These are phyloP conservation scores for Epichloe coenophiala DNA, from an alignment of 2,329 filamentous ascomycete species.

Conservation along the genomic window DNA sequence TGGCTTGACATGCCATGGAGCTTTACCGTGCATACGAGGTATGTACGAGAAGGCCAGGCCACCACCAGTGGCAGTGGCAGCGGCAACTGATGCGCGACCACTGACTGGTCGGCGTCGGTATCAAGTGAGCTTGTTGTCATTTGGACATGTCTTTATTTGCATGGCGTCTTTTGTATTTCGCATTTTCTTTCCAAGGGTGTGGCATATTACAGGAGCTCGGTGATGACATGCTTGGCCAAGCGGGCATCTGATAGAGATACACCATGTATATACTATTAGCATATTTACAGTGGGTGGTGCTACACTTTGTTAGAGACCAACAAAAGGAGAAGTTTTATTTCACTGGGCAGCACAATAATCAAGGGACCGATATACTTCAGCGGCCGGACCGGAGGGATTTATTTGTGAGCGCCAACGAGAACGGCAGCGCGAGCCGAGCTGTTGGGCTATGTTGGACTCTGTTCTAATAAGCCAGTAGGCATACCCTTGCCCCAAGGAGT, in stretches of 20 bases:
- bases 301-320: too few species aligned
- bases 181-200: neutral
- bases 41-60: neutral
- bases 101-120: neutral
- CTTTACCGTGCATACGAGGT: constrained; percentile 10
- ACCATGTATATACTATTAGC: neutral
- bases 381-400: constrained; percentile 27
- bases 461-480: constrained; percentile 48
- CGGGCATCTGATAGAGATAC: neutral
- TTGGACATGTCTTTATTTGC: neutral
- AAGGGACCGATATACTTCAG: constrained; percentile 29
- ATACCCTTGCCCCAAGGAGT: constrained; percentile 52
- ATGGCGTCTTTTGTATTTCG: neutral
- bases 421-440: constrained; percentile 26
- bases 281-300: neutral
- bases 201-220: neutral
- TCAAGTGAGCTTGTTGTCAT: neutral
- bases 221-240: neutral
- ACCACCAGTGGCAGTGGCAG: neutral
- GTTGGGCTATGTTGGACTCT: constrained; percentile 19
- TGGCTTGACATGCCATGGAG: constrained; percentile 16
- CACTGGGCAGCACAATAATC: constrained; percentile 24
- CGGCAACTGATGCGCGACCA: neutral
- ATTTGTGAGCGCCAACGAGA: constrained; percentile 28
- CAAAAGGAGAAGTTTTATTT: too few species aligned